Base-by-base conservation (phyloP, 306 rosid genomes). In the Quercus wislizeni region DNA sequence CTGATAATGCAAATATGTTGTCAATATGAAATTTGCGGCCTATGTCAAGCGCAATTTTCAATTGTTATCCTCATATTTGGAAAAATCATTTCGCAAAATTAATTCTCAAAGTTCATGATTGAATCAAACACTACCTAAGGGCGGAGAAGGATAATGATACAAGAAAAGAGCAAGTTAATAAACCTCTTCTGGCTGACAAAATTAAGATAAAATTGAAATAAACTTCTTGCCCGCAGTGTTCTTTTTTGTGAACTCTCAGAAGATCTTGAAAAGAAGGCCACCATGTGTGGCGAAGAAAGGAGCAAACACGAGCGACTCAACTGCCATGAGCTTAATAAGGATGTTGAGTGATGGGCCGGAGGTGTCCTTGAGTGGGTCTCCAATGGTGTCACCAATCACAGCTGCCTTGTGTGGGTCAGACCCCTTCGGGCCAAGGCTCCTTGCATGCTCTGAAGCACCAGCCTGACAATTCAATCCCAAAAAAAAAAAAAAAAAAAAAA, bases 301-400 rank as follows among this genome's bases (percentile, higher is more conserved):
- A 74, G 91, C 91, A 57, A 87, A 87, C 65, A 87, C 91, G 1
- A 87, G 91, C 6, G 91, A 88, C 72, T 90, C 94, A 6, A 90
- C 94, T 0, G 94, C 92, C 94, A 90, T 90, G 79, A 90, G 94
- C 94, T 90, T 90, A 27, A 90, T 88, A 10, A 88, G 92, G 74
- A 91, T 88, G 88, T 91, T 91, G 56, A 91, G 95, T 19, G 95
- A 91, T 25, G 92, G 95, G 25, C 95, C 94, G 1, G 94, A 90
- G 31, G 94, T 90, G 74, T 90, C 94, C 86, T 88, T 90, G 8
- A 88, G 91, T 3, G 91, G 92, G 81, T 90, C 95, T 68, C 95
- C 92, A 51, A 91, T 91, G 85, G 92, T 91, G 81, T 91, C 95
- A 2, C 95, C 95, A 17, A 91, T 91, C 46, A 91, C 95, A 58